Percentiles rank a stretch among this genome's conserved stretches.
These are phyloP conservation scores for Ambrosiella cleistominuta DNA, from an alignment of 2,329 filamentous ascomycete genomes.

Conservation along the genomic window DNA sequence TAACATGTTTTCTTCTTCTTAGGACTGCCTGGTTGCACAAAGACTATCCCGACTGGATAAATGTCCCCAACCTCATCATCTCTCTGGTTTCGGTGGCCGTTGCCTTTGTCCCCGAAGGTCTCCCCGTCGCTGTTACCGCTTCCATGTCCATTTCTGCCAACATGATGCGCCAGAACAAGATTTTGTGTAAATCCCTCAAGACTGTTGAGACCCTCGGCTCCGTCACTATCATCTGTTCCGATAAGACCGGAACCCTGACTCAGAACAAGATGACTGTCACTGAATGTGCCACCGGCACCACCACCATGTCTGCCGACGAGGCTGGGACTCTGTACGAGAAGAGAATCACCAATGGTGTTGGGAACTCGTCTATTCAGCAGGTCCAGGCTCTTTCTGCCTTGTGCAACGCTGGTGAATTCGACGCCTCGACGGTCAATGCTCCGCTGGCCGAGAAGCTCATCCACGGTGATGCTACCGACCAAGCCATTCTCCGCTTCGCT, in stretches of 20 bases:
- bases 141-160: conserved; percentile 89
- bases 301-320: conserved; percentile 75
- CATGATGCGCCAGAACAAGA: conserved; percentile 98
- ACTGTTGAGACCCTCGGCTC: conserved; percentile 96
- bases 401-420: conserved; percentile 61
- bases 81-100: conserved; percentile 72
- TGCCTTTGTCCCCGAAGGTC: conserved; percentile 89
- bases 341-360: conserved; percentile 20
- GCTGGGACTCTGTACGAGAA: conserved; percentile 28
- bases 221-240: conserved; percentile 98
- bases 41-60: conserved; percentile 97
- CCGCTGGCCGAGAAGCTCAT: conserved; percentile 55
- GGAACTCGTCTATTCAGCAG: conserved; percentile 61
- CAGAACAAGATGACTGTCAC: conserved; percentile 99
- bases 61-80: conserved; percentile 68
- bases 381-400: conserved; percentile 55
- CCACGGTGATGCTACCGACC: conserved; percentile 90
- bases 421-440: conserved; percentile 58
- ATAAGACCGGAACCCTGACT: conserved; percentile 95
- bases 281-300: conserved; percentile 70
- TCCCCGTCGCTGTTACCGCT: conserved; percentile 95
- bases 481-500: conserved; percentile 71
- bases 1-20: conserved; percentile 35
- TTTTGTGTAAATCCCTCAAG: conserved; percentile 84
- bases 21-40: conserved; percentile 72